phyloP scores from a whole-genome alignment of 108 stramenopile species.

The Pseudonitzschia pungens region DNA sequence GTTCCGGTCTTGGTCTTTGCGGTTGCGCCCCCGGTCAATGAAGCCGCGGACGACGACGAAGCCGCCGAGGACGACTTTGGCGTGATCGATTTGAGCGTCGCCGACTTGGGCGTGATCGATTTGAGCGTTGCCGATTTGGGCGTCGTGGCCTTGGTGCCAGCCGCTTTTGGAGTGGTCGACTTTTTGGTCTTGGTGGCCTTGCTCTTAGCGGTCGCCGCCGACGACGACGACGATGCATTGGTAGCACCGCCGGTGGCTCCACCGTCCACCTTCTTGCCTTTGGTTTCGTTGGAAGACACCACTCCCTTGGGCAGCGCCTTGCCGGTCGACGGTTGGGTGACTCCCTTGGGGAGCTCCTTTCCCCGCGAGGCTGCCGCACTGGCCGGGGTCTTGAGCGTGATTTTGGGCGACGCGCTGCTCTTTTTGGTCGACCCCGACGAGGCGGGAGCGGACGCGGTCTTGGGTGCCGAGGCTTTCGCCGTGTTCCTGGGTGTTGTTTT shows the following conservation, averaged over 20 bases:
- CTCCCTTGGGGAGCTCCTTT: constrained; percentile 57
- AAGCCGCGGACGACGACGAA: too few relatives aligned
- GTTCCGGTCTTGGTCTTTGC: background rate
- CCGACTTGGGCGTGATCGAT: constrained; percentile 7
- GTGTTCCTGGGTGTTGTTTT: too few relatives aligned
- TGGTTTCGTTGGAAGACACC: background rate
- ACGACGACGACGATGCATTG: background rate
- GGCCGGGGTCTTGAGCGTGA: constrained; percentile 30
- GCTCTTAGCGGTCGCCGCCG: background rate
- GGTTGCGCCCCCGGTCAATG: too few relatives aligned
- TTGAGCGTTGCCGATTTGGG: constrained; percentile 12
- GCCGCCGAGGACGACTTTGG: background rate
- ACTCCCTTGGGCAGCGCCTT: constrained; percentile 9
- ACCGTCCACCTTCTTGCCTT: background rate
- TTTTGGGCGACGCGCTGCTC: constrained; percentile 46
- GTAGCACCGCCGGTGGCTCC: background rate
- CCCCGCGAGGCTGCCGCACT: constrained; percentile 30
- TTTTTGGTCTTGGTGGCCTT: constrained; percentile 8
- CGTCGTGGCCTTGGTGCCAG: constrained; percentile 21
- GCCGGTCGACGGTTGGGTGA: constrained; percentile 11
- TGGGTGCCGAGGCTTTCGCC: too few relatives aligned
- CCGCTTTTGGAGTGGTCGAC: constrained; percentile 17
- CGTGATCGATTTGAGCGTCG: background rate
- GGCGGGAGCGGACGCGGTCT: constrained; percentile 26
- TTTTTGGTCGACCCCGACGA: constrained; percentile 44